Conservation (phyloP, 2,329 filamentous ascomycete genomes). For the Trichoderma cornu-damae region DNA sequence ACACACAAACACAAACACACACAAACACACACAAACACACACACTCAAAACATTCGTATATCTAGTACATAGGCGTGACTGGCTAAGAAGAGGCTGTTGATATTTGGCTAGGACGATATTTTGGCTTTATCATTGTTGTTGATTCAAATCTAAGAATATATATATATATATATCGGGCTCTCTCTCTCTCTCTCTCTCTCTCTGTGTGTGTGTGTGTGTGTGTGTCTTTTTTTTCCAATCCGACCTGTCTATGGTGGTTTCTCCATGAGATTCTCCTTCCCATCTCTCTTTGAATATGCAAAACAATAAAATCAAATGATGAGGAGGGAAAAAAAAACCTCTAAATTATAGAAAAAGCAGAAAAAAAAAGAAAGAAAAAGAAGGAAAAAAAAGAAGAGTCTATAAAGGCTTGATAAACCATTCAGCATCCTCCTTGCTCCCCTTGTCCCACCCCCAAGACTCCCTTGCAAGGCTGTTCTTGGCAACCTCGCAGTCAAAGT, state of each 20-base stretch:
- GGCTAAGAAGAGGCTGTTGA: background rate
- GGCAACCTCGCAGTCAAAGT: constrained; percentile 80
- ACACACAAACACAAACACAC: background rate
- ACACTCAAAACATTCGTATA: background rate
- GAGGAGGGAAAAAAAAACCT: too few species aligned
- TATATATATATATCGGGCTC: background rate
- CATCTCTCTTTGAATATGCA: background rate
- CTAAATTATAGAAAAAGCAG: background rate
- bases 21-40: background rate
- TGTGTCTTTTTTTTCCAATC: too few species aligned
- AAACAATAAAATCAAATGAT: too few species aligned
- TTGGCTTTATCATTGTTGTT: background rate
- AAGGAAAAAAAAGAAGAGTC: background rate
- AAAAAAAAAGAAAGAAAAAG: background rate
- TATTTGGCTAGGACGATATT: background rate
- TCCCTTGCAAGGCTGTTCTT: constrained; percentile 63
- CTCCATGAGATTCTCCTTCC: background rate
- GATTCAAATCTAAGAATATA: background rate
- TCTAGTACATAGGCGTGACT: constrained; percentile 9
- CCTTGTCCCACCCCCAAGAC: constrained; percentile 49
- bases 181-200: background rate
- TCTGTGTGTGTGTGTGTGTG: too few species aligned
- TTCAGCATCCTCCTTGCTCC: constrained; percentile 27
- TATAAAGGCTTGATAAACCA: constrained; percentile 37
- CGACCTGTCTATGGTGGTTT: background rate